These are phyloP conservation scores for Pseudozyma sp. DNA, from an alignment of 1,284 basidiomycete species.

Conservation along the genomic window DNA sequence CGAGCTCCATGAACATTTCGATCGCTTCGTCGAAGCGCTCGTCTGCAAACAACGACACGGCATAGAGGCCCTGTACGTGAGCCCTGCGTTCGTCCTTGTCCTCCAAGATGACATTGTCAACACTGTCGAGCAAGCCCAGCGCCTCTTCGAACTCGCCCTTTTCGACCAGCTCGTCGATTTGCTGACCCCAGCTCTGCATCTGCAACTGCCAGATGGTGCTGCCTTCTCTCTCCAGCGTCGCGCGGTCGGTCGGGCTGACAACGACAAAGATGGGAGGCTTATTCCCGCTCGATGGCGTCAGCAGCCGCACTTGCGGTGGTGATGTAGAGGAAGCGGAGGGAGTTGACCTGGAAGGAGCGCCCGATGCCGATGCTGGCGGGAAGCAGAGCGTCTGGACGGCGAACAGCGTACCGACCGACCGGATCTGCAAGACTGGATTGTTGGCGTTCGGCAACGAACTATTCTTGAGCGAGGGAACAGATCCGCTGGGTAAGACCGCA, in stretches of 20 bases:
- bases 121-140: slow-evolving; percentile 79
- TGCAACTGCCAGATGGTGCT: slow-evolving; percentile 79
- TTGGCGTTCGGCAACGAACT: slow-evolving; percentile 37
- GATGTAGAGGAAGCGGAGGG: slow-evolving; percentile 9
- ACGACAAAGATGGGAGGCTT: slow-evolving; percentile 52
- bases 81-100: slow-evolving; percentile 71
- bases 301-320: slow-evolving; percentile 42
- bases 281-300: slow-evolving; percentile 45
- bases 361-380: slow-evolving; percentile 28
- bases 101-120: slow-evolving; percentile 76
- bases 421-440: slow-evolving; percentile 52
- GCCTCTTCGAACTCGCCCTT: slow-evolving; percentile 82
- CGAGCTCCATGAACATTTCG: slow-evolving; percentile 85
- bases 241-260: slow-evolving; percentile 41
- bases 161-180: slow-evolving; percentile 85
- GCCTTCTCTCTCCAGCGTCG: slow-evolving; percentile 48
- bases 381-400: slow-evolving; percentile 59
- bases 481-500: slow-evolving; percentile 66
- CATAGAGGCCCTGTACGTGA: slow-evolving; percentile 73
- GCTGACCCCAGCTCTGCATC: slow-evolving; percentile 80
- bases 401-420: slow-evolving; percentile 53
- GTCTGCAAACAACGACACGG: slow-evolving; percentile 80
- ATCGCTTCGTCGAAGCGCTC: slow-evolving; percentile 81
- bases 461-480: slow-evolving; percentile 44
- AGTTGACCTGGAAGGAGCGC: background rate